Base-by-base conservation (phyloP, 148 eudicot species). In the Amaranthus hypochondriacus region DNA sequence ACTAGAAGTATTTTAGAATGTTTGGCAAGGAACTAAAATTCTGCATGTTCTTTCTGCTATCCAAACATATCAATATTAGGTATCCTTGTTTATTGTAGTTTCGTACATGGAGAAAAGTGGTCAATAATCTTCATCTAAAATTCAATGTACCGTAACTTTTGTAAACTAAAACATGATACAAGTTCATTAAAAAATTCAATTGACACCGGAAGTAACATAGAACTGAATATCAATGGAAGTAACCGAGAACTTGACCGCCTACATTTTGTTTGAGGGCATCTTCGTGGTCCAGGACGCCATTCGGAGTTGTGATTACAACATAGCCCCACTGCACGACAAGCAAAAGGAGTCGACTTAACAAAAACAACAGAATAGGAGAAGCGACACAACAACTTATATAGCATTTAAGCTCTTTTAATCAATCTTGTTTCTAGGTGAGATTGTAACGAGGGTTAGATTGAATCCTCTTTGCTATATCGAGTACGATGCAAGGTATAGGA, bases 241-340 rank as follows among this genome's bases (percentile, higher is more conserved):
- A 91, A 62, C 98, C 97, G 66, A 94, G 83, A 76, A 94, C 98
- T 84, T 89, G 93, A 69, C 96, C 96, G 28, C 97, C 98, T 9
- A 89, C 91, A 54, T 91, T 89, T 76, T 91, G 97, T 61, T 81
- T 85, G 72, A 88, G 83, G 43, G 97, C 97, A 76, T 91, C 97
- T 86, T 94, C 97, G 73, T 94, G 98, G 65, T 94, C 98, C 76
- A 94, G 69, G 72, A 94, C 85, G 60, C 96, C 97, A 69, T 91
- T 94, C 43, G 97, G 97, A 52, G 98, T 91, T 46, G 96, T 88
- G 64, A 94, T 80, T 57, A 91, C 98, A 48, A 94, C 90, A 48
- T 94, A 91, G 57, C 97, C 98, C 97, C 98, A 94, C 98, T 91
- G 87, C 89, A 79, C 14, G 47, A 53, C 66, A 60, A 52, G 53